Conservation (phyloP, 805 yeast genomes). For the Saccharomycopsis selenospora region DNA sequence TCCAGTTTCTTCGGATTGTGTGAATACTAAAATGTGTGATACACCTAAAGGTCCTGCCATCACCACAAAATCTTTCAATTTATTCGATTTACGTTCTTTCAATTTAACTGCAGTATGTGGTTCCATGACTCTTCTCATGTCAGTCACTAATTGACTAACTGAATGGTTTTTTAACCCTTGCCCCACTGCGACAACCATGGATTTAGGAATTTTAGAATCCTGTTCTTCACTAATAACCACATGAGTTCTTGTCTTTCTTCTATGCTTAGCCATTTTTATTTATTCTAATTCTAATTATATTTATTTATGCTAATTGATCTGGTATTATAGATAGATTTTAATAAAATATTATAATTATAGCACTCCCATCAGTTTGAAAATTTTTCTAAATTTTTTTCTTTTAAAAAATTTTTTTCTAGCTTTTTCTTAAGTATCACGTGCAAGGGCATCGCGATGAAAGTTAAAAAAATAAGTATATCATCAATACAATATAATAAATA, state of each 20-base stretch:
- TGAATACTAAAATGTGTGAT: conserved; percentile 78
- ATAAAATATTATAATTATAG: too few species aligned
- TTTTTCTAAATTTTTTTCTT: too few species aligned
- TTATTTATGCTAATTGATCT: too few species aligned
- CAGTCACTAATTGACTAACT: conserved; percentile 75
- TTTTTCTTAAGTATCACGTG: too few species aligned
- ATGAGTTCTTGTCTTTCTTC: conserved; percentile 84
- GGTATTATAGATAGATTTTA: too few species aligned
- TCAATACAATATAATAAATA: too few species aligned
- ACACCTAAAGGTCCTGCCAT: conserved; percentile 98
- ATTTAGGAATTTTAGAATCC: conserved; percentile 68
- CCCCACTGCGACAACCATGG: conserved; percentile 91
- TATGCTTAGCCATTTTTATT: conserved; percentile 43
- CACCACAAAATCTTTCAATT: conserved; percentile 87
- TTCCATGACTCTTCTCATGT: conserved; percentile 85
- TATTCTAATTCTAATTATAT: too few species aligned
- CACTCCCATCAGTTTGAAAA: too few species aligned
- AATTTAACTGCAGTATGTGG: conserved; percentile 93
- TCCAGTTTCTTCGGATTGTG: conserved; percentile 72
- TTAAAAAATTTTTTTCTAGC: neutral
- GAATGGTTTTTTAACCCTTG: conserved; percentile 70
- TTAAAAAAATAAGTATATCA: too few species aligned
- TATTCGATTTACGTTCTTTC: conserved; percentile 80
- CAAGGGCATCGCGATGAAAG: too few species aligned
- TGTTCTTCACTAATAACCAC: conserved; percentile 57